A percentile compares a stretch with the other conserved stretches of the same genome.
Evolutionary conservation across 176 grass and related monocot genomes (phyloP).

Genomic region (Bromus sterilis): DNA sequence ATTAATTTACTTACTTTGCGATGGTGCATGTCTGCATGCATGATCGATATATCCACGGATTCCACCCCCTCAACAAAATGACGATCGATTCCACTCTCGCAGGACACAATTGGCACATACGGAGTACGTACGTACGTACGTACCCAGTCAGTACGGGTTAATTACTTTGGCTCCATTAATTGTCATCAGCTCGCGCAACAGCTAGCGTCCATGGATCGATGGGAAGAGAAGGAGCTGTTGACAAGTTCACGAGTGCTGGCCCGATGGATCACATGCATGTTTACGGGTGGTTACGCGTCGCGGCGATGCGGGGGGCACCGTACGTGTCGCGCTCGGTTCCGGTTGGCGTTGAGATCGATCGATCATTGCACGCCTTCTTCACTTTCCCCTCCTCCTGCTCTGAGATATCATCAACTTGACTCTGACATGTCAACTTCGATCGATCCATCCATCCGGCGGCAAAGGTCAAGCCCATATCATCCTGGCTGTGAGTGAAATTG

Average conservation of each 20-base stretch:
- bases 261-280: slow-evolving; percentile 41
- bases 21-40: background rate
- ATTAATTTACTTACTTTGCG: background rate
- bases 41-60: background rate
- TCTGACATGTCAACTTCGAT: background rate
- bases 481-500: background rate
- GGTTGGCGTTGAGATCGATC: slow-evolving; percentile 33
- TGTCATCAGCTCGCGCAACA: too few relatives aligned
- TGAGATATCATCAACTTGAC: background rate
- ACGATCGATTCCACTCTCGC: background rate
- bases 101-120: background rate
- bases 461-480: background rate
- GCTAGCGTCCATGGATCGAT: too few relatives aligned
- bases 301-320: background rate
- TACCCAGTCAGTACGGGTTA: too few relatives aligned
- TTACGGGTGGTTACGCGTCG: slow-evolving; percentile 10
- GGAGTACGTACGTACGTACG: too few relatives aligned
- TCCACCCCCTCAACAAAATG: background rate
- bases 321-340: slow-evolving; percentile 27
- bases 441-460: background rate
- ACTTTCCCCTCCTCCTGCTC: background rate
- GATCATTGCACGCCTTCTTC: slow-evolving; percentile 4
- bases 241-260: too few relatives aligned
- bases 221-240: too few relatives aligned
- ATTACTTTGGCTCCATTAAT: too few relatives aligned